These are phyloP conservation scores for Shiraia sp. DNA, from an alignment of 2,329 filamentous ascomycete species.

Conservation along the genomic window DNA sequence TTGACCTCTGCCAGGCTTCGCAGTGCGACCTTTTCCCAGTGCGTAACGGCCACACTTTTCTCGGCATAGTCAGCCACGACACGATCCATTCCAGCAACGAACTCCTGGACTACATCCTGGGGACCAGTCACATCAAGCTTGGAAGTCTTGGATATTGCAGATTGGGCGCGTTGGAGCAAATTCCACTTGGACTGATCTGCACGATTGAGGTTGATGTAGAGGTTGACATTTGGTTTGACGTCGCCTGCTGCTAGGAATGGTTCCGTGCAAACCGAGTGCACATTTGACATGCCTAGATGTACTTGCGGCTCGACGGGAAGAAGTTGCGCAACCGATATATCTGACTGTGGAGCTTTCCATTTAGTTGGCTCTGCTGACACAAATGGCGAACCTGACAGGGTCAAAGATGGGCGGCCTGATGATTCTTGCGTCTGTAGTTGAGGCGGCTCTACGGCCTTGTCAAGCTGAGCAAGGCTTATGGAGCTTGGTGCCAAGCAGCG, in stretches of 20 bases:
- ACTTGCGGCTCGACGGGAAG: no score
- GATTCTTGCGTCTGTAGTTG: no score
- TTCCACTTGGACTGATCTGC: constrained; percentile 5
- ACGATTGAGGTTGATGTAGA: constrained; percentile 14
- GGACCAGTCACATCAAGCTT: constrained; percentile 17
- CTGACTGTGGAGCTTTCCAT: no score
- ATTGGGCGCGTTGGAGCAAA: constrained; percentile 10
- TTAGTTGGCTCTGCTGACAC: no score
- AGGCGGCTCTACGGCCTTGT: no score
- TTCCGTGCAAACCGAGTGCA: background rate
- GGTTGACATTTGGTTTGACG: constrained; percentile 3
- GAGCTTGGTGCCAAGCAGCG: no score
- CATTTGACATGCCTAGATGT: constrained; percentile 14
- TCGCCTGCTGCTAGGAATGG: background rate
- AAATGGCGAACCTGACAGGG: no score
- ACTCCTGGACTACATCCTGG: constrained; percentile 1
- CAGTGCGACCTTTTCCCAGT: constrained; percentile 1
- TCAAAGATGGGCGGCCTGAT: no score
- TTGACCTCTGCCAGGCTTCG: constrained; percentile 1
- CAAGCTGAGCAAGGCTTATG: no score
- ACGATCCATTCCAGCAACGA: constrained; percentile 8
- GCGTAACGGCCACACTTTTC: background rate
- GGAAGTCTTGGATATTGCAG: constrained; percentile 6
- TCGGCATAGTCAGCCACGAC: constrained; percentile 3
- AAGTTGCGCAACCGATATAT: no score